Conservation (phyloP, 148 eudicot genomes). For the Limonium bicolor region DNA sequence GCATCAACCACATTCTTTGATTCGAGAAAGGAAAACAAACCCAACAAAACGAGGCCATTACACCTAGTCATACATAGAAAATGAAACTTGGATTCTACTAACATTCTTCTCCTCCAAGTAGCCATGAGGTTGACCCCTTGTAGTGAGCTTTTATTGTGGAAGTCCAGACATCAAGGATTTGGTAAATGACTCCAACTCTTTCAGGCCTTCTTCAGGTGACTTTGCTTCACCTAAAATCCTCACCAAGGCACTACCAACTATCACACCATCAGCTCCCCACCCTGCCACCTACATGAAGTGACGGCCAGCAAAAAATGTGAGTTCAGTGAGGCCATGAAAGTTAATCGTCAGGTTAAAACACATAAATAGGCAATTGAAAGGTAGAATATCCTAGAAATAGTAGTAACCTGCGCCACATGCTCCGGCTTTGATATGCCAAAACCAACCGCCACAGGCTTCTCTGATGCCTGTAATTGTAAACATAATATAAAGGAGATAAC, state of each 20-base stretch:
- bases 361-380: neutral
- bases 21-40: too few species aligned
- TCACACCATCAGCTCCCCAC: slow-evolving; percentile 97
- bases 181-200: slow-evolving; percentile 44
- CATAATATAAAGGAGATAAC: neutral
- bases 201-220: slow-evolving; percentile 68
- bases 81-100: too few species aligned
- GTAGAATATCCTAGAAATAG: neutral
- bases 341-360: too few species aligned
- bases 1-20: too few species aligned
- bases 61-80: too few species aligned
- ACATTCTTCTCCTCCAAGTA: too few species aligned
- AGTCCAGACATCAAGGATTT: slow-evolving; percentile 51
- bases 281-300: slow-evolving; percentile 41
- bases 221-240: slow-evolving; percentile 55
- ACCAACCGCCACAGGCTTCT: slow-evolving; percentile 88
- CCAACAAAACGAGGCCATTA: too few species aligned
- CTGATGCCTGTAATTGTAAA: slow-evolving; percentile 36
- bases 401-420: slow-evolving; percentile 58
- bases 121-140: too few species aligned
- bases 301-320: neutral
- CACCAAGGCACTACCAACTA: slow-evolving; percentile 80
- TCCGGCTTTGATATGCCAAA: slow-evolving; percentile 84
- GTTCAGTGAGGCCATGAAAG: neutral
- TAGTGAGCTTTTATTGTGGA: too few species aligned